phyloP scores from a whole-genome alignment of 306 rosid genomes.

The Astragalus membranaceus region DNA sequence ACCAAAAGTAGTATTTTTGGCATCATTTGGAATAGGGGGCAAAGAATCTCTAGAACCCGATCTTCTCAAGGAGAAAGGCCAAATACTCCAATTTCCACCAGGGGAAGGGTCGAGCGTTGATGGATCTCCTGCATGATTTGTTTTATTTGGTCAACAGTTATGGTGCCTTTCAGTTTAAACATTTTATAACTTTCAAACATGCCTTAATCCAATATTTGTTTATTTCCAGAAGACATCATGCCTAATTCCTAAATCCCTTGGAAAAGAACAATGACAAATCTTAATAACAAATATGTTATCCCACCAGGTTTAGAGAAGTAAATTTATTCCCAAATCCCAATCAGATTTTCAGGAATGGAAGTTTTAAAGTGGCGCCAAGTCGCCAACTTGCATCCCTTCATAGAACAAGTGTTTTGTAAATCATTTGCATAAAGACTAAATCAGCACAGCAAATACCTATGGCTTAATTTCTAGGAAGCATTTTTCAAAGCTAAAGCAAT shows the following conservation, averaged over 20 bases:
- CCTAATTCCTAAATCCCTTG: conserved; percentile 25
- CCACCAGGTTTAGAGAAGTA: conserved; percentile 23
- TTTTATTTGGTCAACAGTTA: conserved; percentile 37
- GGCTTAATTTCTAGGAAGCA: conserved; percentile 14
- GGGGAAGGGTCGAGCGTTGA: conserved; percentile 31
- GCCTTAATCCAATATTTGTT: conserved; percentile 1
- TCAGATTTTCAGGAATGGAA: conserved; percentile 20
- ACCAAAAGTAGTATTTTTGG: conserved; percentile 23
- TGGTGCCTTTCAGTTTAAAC: conserved; percentile 24
- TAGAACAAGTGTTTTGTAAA: conserved; percentile 17
- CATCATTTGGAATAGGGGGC: conserved; percentile 31
- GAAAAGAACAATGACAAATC: conserved; percentile 26
- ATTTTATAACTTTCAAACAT: conserved; percentile 26
- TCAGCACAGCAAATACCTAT: conserved; percentile 17
- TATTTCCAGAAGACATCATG: not conserved
- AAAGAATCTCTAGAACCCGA: conserved; percentile 31
- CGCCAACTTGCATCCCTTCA: conserved; percentile 26
- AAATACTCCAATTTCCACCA: conserved; percentile 67
- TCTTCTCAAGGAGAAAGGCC: conserved; percentile 71
- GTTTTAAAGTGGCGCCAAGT: conserved; percentile 28
- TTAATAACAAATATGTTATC: conserved; percentile 25
- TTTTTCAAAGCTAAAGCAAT: conserved; percentile 17
- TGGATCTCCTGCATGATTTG: conserved; percentile 54
- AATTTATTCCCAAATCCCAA: conserved; percentile 26
- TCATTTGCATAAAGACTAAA: conserved; percentile 24